Percentiles rank a stretch among this genome's conserved stretches.
phyloP scores from a whole-genome alignment of 768 basidiomycete species.

The Inosperma sp. region DNA sequence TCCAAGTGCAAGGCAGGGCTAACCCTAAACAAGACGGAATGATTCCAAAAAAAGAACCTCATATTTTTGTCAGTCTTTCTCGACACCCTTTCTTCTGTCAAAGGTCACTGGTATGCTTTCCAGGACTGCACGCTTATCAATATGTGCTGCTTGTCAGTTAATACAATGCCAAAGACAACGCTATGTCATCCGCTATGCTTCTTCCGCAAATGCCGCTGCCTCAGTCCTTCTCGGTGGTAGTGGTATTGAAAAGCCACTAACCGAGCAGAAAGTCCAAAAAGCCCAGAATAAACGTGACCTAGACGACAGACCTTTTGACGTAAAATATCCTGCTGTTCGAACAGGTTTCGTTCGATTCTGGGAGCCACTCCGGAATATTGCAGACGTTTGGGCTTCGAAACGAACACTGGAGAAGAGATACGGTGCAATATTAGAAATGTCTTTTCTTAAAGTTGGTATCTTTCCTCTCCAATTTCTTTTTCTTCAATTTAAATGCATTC shows the following conservation, averaged over 20 bases:
- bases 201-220: too few relatives aligned
- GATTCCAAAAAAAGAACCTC: conserved; percentile 4
- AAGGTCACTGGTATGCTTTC: conserved; percentile 10
- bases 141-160: not conserved
- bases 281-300: too few relatives aligned
- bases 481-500: not conserved
- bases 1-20: too few relatives aligned
- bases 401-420: conserved; percentile 53
- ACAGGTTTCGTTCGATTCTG: conserved; percentile 40
- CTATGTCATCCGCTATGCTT: not conserved
- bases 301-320: conserved; percentile 3
- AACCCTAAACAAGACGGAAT: not conserved
- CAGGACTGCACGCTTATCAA: conserved; percentile 3
- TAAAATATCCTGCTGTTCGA: conserved; percentile 11
- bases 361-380: conserved; percentile 39
- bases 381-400: conserved; percentile 48
- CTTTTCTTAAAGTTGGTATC: conserved; percentile 37
- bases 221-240: too few relatives aligned
- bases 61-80: not conserved
- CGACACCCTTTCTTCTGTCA: not conserved
- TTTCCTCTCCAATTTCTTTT: not conserved
- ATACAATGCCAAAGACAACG: conserved; percentile 3
- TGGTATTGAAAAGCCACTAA: too few relatives aligned
- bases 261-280: too few relatives aligned
- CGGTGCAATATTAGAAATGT: conserved; percentile 44